These are phyloP conservation scores for Vanrija sp. DNA, from an alignment of 1,284 basidiomycete species.

Conservation along the genomic window DNA sequence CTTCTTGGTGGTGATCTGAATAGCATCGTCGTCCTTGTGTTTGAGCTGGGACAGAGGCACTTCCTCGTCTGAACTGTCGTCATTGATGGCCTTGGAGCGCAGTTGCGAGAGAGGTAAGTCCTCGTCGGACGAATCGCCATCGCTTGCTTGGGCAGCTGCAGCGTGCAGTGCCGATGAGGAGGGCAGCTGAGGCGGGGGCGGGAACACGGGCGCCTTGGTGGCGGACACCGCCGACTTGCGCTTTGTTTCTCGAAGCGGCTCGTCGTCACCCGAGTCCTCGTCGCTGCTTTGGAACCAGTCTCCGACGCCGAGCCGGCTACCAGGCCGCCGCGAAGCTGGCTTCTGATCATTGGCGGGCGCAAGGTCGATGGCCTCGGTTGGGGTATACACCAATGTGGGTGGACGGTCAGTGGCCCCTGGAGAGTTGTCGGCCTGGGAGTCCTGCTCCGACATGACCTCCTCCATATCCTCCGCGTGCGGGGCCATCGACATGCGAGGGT, in stretches of 20 bases:
- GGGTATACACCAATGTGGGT: constrained; percentile 1
- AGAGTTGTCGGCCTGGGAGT: neutral
- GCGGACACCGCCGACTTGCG: neutral
- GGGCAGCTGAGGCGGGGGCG: neutral
- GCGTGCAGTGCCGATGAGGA: neutral
- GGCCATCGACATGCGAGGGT: neutral
- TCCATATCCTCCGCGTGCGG: constrained; percentile 1
- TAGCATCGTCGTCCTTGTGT: neutral
- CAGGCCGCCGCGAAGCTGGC: constrained; percentile 1
- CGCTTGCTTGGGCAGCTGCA: neutral
- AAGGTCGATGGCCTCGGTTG: too few species aligned
- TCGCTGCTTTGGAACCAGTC: constrained; percentile 16
- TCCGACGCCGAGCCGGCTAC: constrained; percentile 13
- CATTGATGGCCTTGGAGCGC: constrained; percentile 10
- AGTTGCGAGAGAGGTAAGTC: constrained; percentile 30
- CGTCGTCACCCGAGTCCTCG: constrained; percentile 10
- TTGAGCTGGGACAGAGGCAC: constrained; percentile 34
- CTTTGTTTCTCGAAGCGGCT: constrained; percentile 1
- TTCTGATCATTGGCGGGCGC: too few species aligned
- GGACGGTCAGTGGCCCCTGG: constrained; percentile 1
- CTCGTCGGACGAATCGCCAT: constrained; percentile 20
- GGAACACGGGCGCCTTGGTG: neutral
- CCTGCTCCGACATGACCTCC: neutral
- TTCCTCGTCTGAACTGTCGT: constrained; percentile 40
- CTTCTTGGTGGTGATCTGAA: neutral